phyloP scores from a whole-genome alignment of 441 rosid species.

The Pelargonium citronellum region DNA sequence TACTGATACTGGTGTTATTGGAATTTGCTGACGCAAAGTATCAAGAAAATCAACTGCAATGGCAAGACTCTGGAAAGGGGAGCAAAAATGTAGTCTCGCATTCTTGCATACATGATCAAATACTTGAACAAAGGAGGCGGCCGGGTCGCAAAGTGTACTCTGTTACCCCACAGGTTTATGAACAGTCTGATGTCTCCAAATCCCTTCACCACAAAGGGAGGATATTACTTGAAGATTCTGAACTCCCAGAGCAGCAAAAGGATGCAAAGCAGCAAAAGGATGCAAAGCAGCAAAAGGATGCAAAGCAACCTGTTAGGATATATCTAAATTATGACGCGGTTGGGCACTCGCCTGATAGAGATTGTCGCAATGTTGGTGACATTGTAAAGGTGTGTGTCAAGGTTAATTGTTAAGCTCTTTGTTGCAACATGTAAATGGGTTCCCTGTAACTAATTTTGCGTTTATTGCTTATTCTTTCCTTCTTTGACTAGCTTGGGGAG shows the following conservation, averaged over 20 bases:
- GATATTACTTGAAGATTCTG: slow-evolving; percentile 56
- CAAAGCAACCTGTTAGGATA: slow-evolving; percentile 84
- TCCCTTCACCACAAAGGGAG: slow-evolving; percentile 57
- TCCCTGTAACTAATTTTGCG: slow-evolving; percentile 18
- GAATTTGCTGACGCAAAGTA: slow-evolving; percentile 40
- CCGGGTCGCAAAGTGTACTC: slow-evolving; percentile 82
- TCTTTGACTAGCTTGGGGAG: slow-evolving; percentile 73
- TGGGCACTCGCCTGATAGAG: slow-evolving; percentile 88
- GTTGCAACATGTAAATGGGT: neutral
- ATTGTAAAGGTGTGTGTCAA: slow-evolving; percentile 61
- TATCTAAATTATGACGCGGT: slow-evolving; percentile 96
- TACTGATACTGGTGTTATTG: slow-evolving; percentile 44
- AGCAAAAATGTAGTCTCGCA: slow-evolving; percentile 46
- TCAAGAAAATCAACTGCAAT: slow-evolving; percentile 31
- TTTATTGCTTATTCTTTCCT: slow-evolving; percentile 16
- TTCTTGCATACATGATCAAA: slow-evolving; percentile 94
- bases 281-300: slow-evolving; percentile 54
- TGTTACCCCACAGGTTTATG: slow-evolving; percentile 85
- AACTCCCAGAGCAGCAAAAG: slow-evolving; percentile 27
- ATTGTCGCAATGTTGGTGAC: slow-evolving; percentile 75
- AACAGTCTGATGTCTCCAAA: slow-evolving; percentile 36
- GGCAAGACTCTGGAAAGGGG: slow-evolving; percentile 41
- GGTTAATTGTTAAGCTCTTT: neutral
- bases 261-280: slow-evolving; percentile 56
- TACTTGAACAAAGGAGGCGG: slow-evolving; percentile 75